Base-by-base conservation (phyloP, 768 basidiomycete genomes). In the Tulasnella calospora region DNA sequence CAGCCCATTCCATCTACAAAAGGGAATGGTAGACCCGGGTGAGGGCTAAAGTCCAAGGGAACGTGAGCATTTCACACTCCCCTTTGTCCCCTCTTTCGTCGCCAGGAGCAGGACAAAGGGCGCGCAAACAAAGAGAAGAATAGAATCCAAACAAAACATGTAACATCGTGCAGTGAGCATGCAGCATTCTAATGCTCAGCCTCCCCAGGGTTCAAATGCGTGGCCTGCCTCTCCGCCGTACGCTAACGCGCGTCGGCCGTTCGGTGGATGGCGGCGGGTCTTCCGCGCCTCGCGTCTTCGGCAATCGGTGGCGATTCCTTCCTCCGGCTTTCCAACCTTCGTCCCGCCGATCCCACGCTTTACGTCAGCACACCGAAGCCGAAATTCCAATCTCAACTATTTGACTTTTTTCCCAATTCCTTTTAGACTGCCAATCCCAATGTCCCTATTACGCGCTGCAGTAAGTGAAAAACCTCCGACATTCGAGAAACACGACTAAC, bases 361-460 rank as follows among this genome's bases (percentile, higher is more conserved):
- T 67, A 67, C 61, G 61, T 67, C 61, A 67, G 61, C 61, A 67
- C 61, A 19, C 30, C 30, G 55, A n/a, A 30, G 17, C 27, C 4
- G 61, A 67, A 67, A 67, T 67, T 19, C 19, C n/a, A 67, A 67
- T 67, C 61, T 67, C 61, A 67, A 67, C 61, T 67, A 35, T 67
- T n/a, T 35, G 13, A 51, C 61, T 35, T 33, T 5, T 10, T 13
- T 17, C 13, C 30, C n/a, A 9, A 57, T 1, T 1, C 12, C 12
- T 23, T 57, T 67, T 67, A 67, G 61, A 67, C 61, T 30, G 41
- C n/a, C 61, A 67, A 67, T 67, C 61, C 61, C 30, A 67, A 67
- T 67, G 61, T 67, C 61, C 30, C 61, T 67, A 67, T 67, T 67
- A 67, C 61, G 61, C 61, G 61, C 61, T 35, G 61, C 61, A 30